Evolutionary conservation across 768 basidiomycete genomes (phyloP).

Genomic region (Pulveroboletus ravenelii): DNA sequence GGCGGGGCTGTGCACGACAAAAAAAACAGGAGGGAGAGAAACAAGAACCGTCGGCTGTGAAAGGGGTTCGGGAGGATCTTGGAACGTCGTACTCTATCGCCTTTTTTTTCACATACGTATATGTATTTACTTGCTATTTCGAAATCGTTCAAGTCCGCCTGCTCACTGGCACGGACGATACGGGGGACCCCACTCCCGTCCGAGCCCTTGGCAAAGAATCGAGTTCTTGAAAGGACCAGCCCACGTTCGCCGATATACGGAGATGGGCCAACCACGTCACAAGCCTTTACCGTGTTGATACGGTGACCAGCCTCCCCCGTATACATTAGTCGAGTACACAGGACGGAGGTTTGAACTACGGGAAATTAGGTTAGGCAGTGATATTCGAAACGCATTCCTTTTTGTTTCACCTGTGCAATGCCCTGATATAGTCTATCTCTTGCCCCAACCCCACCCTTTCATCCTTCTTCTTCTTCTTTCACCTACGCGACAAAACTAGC

Average conservation of each 20-base stretch:
- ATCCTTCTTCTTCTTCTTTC: too few relatives aligned
- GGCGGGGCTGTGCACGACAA: background rate
- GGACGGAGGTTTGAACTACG: conserved; percentile 4
- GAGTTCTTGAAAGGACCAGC: background rate
- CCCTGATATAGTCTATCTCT: conserved; percentile 7
- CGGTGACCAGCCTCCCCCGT: conserved; percentile 2
- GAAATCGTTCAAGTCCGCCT: background rate
- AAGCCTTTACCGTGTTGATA: conserved; percentile 15
- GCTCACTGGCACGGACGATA: too few relatives aligned
- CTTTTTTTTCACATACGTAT: background rate
- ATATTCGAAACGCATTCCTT: conserved; percentile 1
- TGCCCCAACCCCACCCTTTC: too few relatives aligned
- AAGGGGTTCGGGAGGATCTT: background rate
- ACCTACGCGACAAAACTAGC: background rate
- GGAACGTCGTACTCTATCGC: background rate
- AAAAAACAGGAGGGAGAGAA: background rate
- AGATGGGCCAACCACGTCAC: conserved; percentile 15
- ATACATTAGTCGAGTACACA: background rate
- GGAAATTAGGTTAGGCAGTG: conserved; percentile 6
- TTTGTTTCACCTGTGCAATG: too few relatives aligned
- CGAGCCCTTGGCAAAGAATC: conserved; percentile 6
- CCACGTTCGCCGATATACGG: conserved; percentile 11
- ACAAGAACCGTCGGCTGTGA: too few relatives aligned
- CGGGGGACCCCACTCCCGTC: too few relatives aligned
- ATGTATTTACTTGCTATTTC: background rate